phyloP scores from a whole-genome alignment of 2,329 filamentous ascomycete species.

The Neoascochyta sp. region DNA sequence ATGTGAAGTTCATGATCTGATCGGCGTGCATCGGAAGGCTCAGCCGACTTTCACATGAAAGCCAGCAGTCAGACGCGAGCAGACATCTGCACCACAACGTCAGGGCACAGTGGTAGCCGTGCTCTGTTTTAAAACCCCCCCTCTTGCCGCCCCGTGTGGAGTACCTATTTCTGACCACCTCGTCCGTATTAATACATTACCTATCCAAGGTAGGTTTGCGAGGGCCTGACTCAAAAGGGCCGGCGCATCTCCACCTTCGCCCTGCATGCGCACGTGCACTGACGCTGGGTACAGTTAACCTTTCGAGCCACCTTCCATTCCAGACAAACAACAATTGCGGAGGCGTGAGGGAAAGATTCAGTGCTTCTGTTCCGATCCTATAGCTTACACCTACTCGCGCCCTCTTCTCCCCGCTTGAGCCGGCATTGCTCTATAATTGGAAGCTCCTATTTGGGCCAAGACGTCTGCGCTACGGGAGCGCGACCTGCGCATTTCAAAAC shows the following conservation, averaged over 20 bases:
- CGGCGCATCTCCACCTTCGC: conserved; percentile 13
- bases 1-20: conserved; percentile 8
- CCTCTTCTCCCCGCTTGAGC: too few species aligned
- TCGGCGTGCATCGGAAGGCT: conserved; percentile 9
- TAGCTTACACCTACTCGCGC: too few species aligned
- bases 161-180: too few species aligned
- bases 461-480: too few species aligned
- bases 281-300: conserved; percentile 12
- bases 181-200: conserved; percentile 11
- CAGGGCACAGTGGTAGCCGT: too few species aligned
- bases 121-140: too few species aligned
- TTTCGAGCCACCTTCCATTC: conserved; percentile 19
- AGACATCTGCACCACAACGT: conserved; percentile 7
- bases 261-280: conserved; percentile 22
- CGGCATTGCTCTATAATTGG: too few species aligned
- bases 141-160: too few species aligned
- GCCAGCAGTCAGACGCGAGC: conserved; percentile 10
- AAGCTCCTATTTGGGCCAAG: too few species aligned
- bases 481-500: too few species aligned
- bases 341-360: conserved; percentile 2
- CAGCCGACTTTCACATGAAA: conserved; percentile 31
- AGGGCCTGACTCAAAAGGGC: conserved; percentile 1
- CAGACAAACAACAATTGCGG: conserved; percentile 19
- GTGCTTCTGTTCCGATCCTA: too few species aligned
- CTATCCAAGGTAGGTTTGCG: conserved; percentile 25